These are phyloP conservation scores for Dendrobium officinale DNA, from an alignment of 106 monocot species.

Conservation along the genomic window DNA sequence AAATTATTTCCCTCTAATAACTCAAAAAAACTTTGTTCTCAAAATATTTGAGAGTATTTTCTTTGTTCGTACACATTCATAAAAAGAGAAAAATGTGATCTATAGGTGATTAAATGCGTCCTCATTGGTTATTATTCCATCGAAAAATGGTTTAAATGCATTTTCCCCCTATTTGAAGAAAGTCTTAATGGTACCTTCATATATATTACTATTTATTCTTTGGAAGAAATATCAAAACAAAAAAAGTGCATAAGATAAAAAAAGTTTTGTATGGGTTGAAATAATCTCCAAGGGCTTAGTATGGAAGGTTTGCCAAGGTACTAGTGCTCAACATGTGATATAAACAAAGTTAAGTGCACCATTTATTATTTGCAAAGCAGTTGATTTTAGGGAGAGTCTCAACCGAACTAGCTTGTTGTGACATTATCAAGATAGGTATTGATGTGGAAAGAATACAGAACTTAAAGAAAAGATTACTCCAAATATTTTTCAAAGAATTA, in stretches of 20 bases:
- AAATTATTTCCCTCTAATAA: too few relatives aligned
- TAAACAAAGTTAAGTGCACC: not conserved
- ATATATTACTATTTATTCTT: too few relatives aligned
- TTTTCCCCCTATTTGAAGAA: too few relatives aligned
- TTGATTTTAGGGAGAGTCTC: not conserved
- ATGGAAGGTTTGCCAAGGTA: not conserved
- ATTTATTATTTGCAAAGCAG: not conserved
- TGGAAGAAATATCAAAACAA: too few relatives aligned
- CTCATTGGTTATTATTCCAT: too few relatives aligned
- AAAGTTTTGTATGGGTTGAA: not conserved
- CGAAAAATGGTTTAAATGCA: too few relatives aligned
- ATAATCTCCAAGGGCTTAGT: not conserved
- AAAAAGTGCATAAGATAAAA: not conserved
- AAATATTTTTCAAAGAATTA: not conserved
- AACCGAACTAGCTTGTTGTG: not conserved
- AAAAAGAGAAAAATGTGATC: too few relatives aligned
- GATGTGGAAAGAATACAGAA: not conserved
- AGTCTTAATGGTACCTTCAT: too few relatives aligned
- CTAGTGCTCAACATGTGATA: not conserved
- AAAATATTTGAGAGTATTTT: too few relatives aligned
- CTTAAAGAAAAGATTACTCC: not conserved
- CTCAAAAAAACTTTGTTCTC: too few relatives aligned
- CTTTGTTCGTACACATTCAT: too few relatives aligned
- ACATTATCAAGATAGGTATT: not conserved
- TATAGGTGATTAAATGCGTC: too few relatives aligned